These are phyloP conservation scores for Clitopilus hobsonii DNA, from an alignment of 768 basidiomycete genomes.

Conservation along the genomic window DNA sequence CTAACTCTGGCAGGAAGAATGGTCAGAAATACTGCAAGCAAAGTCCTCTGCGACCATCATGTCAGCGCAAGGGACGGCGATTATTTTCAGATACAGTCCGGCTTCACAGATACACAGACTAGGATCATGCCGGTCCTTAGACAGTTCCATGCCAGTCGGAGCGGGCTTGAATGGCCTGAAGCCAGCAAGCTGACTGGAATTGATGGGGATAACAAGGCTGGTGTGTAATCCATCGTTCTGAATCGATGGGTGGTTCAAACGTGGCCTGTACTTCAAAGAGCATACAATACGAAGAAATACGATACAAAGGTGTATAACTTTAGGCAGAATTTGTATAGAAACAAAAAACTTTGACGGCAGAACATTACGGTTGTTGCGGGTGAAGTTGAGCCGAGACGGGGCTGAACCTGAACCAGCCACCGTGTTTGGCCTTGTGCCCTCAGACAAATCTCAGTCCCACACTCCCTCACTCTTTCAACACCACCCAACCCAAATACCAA, in stretches of 20 bases:
- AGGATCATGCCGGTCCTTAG: not conserved
- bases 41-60: not conserved
- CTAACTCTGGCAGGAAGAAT: not conserved
- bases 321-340: not conserved
- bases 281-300: not conserved
- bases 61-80: not conserved
- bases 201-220: not conserved
- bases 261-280: not conserved
- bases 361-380: not conserved
- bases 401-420: not conserved
- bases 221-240: not conserved
- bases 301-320: not conserved
- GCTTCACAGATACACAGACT: not conserved
- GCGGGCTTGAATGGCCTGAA: not conserved
- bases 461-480: slow-evolving; percentile 6
- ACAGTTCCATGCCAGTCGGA: not conserved
- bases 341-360: not conserved
- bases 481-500: slow-evolving; percentile 15
- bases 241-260: not conserved
- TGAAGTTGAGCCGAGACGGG: not conserved
- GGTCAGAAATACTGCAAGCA: not conserved
- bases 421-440: not conserved
- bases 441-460: slow-evolving; percentile 1
- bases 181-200: not conserved
- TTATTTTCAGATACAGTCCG: too few species aligned